These are phyloP conservation scores for Pseudogymnoascus sp. DNA, from an alignment of 2,329 filamentous ascomycete genomes.

Conservation along the genomic window DNA sequence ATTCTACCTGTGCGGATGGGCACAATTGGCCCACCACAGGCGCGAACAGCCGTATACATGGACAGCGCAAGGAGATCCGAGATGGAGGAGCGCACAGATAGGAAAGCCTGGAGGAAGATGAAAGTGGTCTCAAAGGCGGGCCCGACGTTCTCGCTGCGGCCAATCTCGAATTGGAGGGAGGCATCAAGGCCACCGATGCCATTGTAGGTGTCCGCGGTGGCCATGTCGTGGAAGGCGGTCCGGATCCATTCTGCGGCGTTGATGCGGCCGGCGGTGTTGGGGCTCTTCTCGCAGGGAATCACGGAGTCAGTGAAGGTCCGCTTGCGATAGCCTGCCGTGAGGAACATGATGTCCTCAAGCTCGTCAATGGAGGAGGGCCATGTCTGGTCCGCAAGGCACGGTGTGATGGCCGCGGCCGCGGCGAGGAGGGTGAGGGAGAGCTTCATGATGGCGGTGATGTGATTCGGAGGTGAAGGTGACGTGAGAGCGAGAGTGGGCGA, in stretches of 20 bases:
- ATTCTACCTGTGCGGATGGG: conserved; percentile 47
- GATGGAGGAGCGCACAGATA: conserved; percentile 45
- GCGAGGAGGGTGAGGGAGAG: conserved; percentile 16
- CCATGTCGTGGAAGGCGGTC: conserved; percentile 56
- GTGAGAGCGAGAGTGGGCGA: neutral
- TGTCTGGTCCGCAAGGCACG: conserved; percentile 41
- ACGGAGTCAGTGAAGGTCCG: conserved; percentile 51
- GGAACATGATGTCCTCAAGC: conserved; percentile 58
- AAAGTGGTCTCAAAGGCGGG: conserved; percentile 49
- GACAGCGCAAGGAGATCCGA: conserved; percentile 53
- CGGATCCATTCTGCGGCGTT: conserved; percentile 58
- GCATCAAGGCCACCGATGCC: conserved; percentile 50
- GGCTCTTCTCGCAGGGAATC: conserved; percentile 49
- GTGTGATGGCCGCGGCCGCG: conserved; percentile 14
- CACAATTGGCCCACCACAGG: conserved; percentile 51
- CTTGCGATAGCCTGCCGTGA: conserved; percentile 47
- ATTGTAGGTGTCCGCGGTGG: conserved; percentile 44
- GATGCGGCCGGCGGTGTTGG: conserved; percentile 47
- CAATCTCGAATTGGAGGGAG: conserved; percentile 54
- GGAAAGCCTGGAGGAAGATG: conserved; percentile 46
- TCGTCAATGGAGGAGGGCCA: conserved; percentile 56
- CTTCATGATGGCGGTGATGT: conserved; percentile 19
- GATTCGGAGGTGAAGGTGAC: neutral
- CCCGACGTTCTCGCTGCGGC: conserved; percentile 49
- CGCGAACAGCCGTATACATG: conserved; percentile 51